These are phyloP conservation scores for Globisporangium splendens DNA, from an alignment of 352 stramenopile genomes.

Conservation along the genomic window DNA sequence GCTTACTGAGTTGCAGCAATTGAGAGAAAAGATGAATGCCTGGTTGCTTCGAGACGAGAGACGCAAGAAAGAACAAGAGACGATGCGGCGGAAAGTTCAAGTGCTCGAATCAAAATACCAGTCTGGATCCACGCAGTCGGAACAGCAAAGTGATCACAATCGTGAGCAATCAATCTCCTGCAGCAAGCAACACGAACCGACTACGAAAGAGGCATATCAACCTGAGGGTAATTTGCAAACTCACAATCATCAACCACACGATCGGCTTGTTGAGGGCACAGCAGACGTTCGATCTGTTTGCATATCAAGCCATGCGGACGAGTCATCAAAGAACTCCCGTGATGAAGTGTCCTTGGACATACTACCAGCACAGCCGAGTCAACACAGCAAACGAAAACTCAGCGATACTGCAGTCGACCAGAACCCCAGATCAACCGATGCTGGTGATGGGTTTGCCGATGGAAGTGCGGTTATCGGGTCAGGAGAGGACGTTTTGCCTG, in stretches of 20 bases:
- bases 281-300: too few relatives aligned
- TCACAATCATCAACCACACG: too few relatives aligned
- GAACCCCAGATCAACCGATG: not conserved
- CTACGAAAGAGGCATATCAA: too few relatives aligned
- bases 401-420: not conserved
- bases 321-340: not conserved
- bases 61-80: conserved; percentile 33
- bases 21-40: conserved; percentile 53
- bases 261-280: too few relatives aligned
- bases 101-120: conserved; percentile 16
- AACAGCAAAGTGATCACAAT: not conserved
- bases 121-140: not conserved
- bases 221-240: too few relatives aligned
- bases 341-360: not conserved
- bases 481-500: not conserved
- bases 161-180: not conserved
- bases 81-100: conserved; percentile 12
- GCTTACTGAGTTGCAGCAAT: conserved; percentile 22
- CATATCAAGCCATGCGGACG: too few relatives aligned
- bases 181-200: not conserved
- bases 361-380: not conserved
- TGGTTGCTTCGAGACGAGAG: conserved; percentile 49
- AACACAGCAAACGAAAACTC: not conserved
- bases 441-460: not conserved
- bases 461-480: not conserved